Evolutionary conservation across 176 grass and related monocot species (phyloP).

Genomic region (Carex myosuroides): DNA sequence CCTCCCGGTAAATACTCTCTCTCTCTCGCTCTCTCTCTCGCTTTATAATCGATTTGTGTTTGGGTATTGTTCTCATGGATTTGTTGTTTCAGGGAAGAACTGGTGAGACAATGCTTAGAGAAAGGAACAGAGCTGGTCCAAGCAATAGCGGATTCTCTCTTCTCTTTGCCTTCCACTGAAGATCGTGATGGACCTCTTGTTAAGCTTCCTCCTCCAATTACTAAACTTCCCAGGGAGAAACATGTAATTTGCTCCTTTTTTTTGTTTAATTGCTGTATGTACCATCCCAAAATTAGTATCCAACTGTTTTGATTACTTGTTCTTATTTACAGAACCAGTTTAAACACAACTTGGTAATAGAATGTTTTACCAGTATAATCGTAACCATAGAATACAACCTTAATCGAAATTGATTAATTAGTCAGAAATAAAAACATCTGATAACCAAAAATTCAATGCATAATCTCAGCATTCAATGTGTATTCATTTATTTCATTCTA

Average conservation of each 20-base stretch:
- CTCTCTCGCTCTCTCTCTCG: background rate
- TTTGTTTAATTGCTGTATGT: background rate
- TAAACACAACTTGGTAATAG: background rate
- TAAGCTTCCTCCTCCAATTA: conserved; percentile 37
- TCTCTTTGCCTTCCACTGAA: conserved; percentile 51
- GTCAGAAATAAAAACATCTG: too few relatives aligned
- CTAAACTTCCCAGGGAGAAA: conserved; percentile 78
- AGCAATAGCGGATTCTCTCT: conserved; percentile 61
- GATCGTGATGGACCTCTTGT: conserved; percentile 68
- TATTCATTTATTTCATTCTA: too few relatives aligned
- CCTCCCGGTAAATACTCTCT: conserved; percentile 28
- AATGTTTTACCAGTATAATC: too few relatives aligned
- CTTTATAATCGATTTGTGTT: background rate
- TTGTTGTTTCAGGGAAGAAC: conserved; percentile 35
- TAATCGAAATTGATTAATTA: too few relatives aligned
- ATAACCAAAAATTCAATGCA: too few relatives aligned
- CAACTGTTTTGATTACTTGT: background rate
- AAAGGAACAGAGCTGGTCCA: conserved; percentile 74
- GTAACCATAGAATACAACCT: too few relatives aligned
- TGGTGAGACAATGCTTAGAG: conserved; percentile 50
- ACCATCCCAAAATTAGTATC: background rate
- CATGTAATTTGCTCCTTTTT: conserved; percentile 37
- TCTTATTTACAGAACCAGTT: background rate
- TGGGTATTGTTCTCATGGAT: background rate
- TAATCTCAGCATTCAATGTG: too few relatives aligned